Base-by-base conservation (phyloP, 2,329 filamentous ascomycete genomes). In the Dendrostoma leiphaemia region DNA sequence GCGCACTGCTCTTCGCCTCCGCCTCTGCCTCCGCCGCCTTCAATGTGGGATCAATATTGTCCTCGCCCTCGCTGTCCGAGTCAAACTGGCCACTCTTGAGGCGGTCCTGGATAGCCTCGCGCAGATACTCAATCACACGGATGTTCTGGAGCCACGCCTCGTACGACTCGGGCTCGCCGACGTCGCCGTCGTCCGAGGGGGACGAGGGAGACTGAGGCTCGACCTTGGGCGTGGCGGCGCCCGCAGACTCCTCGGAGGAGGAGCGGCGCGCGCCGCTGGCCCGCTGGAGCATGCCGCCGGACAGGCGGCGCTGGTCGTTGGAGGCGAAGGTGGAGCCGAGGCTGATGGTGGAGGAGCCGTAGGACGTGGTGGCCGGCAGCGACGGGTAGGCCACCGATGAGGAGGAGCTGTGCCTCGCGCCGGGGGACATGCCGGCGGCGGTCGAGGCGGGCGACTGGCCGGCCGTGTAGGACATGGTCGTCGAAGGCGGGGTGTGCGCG, bases 361-460 rank as follows among this genome's bases (percentile, higher is more conserved):
- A 79, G 64, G 88, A 90, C 67, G 87, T 86, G 41, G 89, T 85
- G 43, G 88, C 81, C 41, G 80, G 89, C 29, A 94, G 81, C 60
- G 78, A 89, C 17, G 90, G 90, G 70, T 94, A 94, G 72, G 89
- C 82, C 64, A 83, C 81, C 41, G 82, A 82, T 23, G 77, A 71
- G 5, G 78, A 80, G 1, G 81, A 81, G 63, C 77, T 80, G 66
- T 86, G 82, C 51, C 86, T 81, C 12, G 81, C 82, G 41, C 81
- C 77, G 1, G 87, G 87, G 48, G 86, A 89, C 67, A 91, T 79
- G 66, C 80, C 86, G 55, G 86, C 81, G 55, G 86, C 81, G 44
- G 82, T 83, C n/a, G 87, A 90, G 26, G 78, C 81, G 2, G 89
- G 89, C 6, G 89, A 92, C 67, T 91, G 88, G 45, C 86, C 85